phyloP scores from a whole-genome alignment of 148 eudicot genomes.

The Gaultheria prostrata region DNA sequence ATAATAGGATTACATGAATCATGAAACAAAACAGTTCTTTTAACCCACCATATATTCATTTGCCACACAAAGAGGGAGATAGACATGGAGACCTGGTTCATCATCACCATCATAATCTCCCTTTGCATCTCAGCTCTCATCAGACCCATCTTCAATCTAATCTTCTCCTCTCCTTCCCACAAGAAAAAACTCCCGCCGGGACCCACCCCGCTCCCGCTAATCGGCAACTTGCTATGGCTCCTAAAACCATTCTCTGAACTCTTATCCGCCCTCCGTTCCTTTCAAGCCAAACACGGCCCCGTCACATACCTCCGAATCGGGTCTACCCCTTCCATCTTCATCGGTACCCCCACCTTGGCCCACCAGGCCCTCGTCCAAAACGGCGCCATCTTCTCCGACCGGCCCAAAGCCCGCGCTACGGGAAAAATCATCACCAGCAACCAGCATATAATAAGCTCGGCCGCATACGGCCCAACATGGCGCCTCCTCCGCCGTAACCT shows the following conservation, averaged over 20 bases:
- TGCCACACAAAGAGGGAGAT: background rate
- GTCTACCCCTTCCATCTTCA: slow-evolving; percentile 31
- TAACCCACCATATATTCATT: too few species aligned
- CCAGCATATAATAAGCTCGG: slow-evolving; percentile 15
- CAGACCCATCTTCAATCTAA: slow-evolving; percentile 25
- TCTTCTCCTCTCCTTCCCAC: slow-evolving; percentile 10
- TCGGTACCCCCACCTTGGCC: slow-evolving; percentile 43
- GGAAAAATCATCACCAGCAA: slow-evolving; percentile 16
- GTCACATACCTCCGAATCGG: slow-evolving; percentile 39
- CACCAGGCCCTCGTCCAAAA: slow-evolving; percentile 55
- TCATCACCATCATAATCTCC: slow-evolving; percentile 28
- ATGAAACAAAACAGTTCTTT: too few species aligned
- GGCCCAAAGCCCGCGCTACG: slow-evolving; percentile 40
- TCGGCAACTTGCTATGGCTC: slow-evolving; percentile 40
- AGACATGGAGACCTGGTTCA: slow-evolving; percentile 19
- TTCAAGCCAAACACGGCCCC: slow-evolving; percentile 43
- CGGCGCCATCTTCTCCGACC: slow-evolving; percentile 64
- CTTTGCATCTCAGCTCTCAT: slow-evolving; percentile 29
- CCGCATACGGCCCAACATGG: slow-evolving; percentile 47
- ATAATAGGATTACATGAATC: too few species aligned
- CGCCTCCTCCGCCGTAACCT: slow-evolving; percentile 64
- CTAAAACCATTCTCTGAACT: slow-evolving; percentile 37
- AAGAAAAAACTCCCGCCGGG: slow-evolving; percentile 46
- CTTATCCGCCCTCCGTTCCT: slow-evolving; percentile 33
- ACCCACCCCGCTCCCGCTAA: slow-evolving; percentile 35